Conservation (phyloP, 139 green algal species). For the Gonium pectorale region DNA sequence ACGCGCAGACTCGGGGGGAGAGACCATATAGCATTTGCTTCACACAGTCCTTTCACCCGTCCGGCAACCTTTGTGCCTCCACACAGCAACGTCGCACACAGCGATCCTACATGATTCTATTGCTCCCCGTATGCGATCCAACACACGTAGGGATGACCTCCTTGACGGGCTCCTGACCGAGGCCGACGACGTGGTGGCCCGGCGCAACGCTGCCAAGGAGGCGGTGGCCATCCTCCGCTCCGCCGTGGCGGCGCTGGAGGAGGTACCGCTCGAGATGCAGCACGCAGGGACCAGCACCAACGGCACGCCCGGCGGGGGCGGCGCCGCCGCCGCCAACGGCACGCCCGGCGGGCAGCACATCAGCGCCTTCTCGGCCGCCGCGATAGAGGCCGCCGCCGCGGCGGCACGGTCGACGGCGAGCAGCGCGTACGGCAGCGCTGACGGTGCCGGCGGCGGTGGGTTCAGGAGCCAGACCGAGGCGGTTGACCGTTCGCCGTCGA, state of each 20-base stretch:
- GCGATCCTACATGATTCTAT: no score
- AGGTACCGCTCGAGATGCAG: slow-evolving; percentile 66
- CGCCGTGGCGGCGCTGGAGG: slow-evolving; percentile 67
- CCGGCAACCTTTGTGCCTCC: no score
- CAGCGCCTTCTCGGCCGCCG: slow-evolving; percentile 23
- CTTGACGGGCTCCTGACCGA: slow-evolving; percentile 84
- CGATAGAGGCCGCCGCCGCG: background rate
- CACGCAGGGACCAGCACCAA: background rate
- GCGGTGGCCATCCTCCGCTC: slow-evolving; percentile 48
- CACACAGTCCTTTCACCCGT: no score
- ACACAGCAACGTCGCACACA: no score
- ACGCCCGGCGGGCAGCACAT: no score
- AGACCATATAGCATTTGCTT: no score
- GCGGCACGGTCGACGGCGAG: background rate
- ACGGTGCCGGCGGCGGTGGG: background rate
- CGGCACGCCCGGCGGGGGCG: background rate
- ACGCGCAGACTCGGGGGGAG: no score
- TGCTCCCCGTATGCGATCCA: no score
- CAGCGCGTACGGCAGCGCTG: background rate
- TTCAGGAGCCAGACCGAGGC: no score
- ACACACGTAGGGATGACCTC: slow-evolving; percentile 76
- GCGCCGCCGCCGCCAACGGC: background rate
- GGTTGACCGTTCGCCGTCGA: slow-evolving; percentile 21
- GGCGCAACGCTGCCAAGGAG: slow-evolving; percentile 24
- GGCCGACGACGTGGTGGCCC: slow-evolving; percentile 77